Evolutionary conservation across 2,329 filamentous ascomycete species (phyloP).

Genomic region (Paecilomyces niveus): DNA sequence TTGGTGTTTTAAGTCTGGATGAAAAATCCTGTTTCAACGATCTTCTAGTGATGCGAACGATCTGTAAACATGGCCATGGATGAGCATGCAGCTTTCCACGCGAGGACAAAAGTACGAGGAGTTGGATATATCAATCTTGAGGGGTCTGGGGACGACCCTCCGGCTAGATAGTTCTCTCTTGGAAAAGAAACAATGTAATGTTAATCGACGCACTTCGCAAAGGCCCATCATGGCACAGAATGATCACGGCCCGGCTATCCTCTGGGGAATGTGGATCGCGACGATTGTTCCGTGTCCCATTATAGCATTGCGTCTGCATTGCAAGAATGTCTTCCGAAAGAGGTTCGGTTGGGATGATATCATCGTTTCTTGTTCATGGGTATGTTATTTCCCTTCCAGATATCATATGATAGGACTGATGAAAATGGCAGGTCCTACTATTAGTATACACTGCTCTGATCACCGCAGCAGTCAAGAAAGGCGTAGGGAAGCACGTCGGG

Average conservation of each 20-base stretch:
- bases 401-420: not conserved
- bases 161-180: not conserved
- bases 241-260: not conserved
- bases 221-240: not conserved
- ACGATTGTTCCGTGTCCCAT: not conserved
- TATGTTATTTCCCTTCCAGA: not conserved
- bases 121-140: not conserved
- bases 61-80: not conserved
- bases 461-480: constrained; percentile 9
- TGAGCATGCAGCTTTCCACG: not conserved
- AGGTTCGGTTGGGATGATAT: not conserved
- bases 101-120: not conserved
- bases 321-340: not conserved
- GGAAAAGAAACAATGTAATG: not conserved
- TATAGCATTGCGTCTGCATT: not conserved
- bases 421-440: not conserved
- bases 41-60: not conserved
- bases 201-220: not conserved
- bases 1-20: not conserved
- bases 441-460: constrained; percentile 10
- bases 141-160: not conserved
- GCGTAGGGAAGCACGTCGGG: constrained; percentile 9
- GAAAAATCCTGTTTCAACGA: not conserved
- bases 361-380: not conserved
- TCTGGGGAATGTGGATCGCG: not conserved